phyloP scores from a whole-genome alignment of 2,329 filamentous ascomycete species.

The Xylariaceae sp. region DNA sequence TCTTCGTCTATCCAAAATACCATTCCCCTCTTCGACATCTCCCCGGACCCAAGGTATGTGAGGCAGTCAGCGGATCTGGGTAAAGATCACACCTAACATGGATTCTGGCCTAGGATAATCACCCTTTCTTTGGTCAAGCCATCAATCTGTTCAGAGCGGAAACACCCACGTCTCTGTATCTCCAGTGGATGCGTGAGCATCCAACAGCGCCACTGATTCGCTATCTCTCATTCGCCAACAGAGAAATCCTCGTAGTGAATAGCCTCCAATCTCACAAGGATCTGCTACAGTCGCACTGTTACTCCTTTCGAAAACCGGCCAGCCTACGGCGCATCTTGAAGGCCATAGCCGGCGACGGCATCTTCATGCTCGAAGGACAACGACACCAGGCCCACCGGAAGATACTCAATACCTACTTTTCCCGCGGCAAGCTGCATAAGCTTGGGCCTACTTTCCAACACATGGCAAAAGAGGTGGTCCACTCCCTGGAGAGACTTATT shows the following conservation, averaged over 20 bases:
- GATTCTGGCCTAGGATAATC: neutral
- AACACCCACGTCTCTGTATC: neutral
- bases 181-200: constrained; percentile 13
- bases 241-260: constrained; percentile 12
- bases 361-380: constrained; percentile 13
- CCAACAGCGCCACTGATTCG: constrained; percentile 14
- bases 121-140: neutral
- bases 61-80: neutral
- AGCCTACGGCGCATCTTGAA: constrained; percentile 9
- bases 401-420: constrained; percentile 13
- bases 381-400: constrained; percentile 3
- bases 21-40: neutral
- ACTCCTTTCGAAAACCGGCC: constrained; percentile 8
- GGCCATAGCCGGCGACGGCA: constrained; percentile 10
- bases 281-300: constrained; percentile 12
- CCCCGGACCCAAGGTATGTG: neutral
- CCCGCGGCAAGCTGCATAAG: constrained; percentile 8
- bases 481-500: neutral
- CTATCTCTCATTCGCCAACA: constrained; percentile 14
- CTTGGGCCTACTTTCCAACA: neutral
- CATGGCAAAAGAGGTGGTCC: neutral
- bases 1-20: neutral
- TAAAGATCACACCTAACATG: neutral
- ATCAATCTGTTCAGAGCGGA: neutral
- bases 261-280: constrained; percentile 11